Evolutionary conservation across 164 flowering plant genomes (phyloP), one percentile per base, ranked within the genome.

Genomic region (Umbellularia californica): DNA sequence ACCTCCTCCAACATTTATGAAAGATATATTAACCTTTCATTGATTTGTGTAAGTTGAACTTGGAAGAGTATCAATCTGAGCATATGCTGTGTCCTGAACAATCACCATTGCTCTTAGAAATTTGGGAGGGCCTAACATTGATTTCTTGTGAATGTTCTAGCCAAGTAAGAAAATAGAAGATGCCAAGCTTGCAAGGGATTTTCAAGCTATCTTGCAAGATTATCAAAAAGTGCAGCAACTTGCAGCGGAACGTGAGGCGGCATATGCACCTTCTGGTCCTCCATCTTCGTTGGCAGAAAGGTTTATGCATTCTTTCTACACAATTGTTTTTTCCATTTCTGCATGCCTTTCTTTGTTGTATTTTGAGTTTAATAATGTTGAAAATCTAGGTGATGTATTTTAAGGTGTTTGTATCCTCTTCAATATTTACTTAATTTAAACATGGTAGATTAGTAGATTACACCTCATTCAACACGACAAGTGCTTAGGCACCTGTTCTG

Each of bases 171-270:
- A 58, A 70, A 74, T 91, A 30, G 95, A 85, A 79, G 89, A 87
- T 85, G 95, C 90, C n/a, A 91, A 91, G 83, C 87, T 90, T 75
- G 95, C 91, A n/a, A 87, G 84, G 69, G 93, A 91, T 83, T 91
- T 89, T 70, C 92, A 89, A 71, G 81, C 86, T 35, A 81, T 85
- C 63, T 79, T 91, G 79, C 84, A 89, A 86, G 92, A 91, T 68
- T 88, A 82, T 74, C 91, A 90, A 81, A 91, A 91, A 79, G 86
- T 85, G 70, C 93, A 89, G 66, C 90, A 85, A 75, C 88, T 89
- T 82, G 90, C 93, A 11, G 82, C 90, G 25, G 92, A 91, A 77
- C 88, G 92, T 19, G 93, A 91, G 77, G 85, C 92, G 20, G 80
- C 87, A 60, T 89, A 87, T 78, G 70, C 84, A 17, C 92, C 93